Evolutionary conservation across 2,329 filamentous ascomycete species (phyloP), one percentile per base, ranked within the genome.

Genomic region (Botrytis sinoallii): DNA sequence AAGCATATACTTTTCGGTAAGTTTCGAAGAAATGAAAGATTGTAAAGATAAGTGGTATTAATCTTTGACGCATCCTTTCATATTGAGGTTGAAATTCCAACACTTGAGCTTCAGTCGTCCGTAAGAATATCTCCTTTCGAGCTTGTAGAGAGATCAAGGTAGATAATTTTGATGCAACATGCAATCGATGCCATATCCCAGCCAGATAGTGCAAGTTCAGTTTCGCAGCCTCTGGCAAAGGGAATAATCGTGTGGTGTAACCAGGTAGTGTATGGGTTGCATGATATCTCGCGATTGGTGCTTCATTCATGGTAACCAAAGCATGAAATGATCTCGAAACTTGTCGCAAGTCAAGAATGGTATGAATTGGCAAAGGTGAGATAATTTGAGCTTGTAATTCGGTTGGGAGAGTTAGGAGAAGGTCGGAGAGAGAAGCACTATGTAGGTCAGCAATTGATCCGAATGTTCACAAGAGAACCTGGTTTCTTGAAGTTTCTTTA

Each of bases 1-100:
- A 82, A 12, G 90, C 80, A 76, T 91, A 88, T 4, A 90, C 82
- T 57, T 84, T 85, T 74, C 89, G 87, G 78, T 90, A 91, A 1
- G 85, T 89, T 79, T 91, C 89, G 79, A 91, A 91, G 78, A 91
- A 91, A 79, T 91, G 89, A 76, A 91, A 91, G 38, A 90, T 84
- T 20, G 89, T 90, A 76, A 91, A 91, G 25, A 91, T 84, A 12
- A 91, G 80, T 1, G 89, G 89, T 72, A 90, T 89, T 14, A 91
- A 82, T 68, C 89, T 86, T 75, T 88, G 87, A 66, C 89, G 87
- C 89, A 91, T 91, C 22, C 89, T 85, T 80, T 89, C 87, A 75
- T 86, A 84, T 78, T 91, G 89, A 0, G 88, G 86, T 29, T 88
- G 87, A 77, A 91, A 91, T 66, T 89, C 88, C 32, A 81, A 79